These are phyloP conservation scores for Trichophyton verrucosum DNA, from an alignment of 2,329 filamentous ascomycete species.

Conservation along the genomic window DNA sequence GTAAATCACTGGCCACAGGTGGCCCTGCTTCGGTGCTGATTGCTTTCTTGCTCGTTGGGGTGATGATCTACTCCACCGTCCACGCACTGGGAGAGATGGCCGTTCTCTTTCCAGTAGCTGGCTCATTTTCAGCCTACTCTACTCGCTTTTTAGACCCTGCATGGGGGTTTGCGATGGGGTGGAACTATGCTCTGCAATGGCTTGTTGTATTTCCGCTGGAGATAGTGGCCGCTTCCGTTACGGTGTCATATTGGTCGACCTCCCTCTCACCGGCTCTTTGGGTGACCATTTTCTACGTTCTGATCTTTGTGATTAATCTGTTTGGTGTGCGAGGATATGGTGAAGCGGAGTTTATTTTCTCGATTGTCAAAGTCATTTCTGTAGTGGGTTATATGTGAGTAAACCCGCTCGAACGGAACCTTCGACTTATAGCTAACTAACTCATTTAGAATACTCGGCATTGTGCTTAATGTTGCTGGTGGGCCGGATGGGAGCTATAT, in stretches of 20 bases:
- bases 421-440: conserved; percentile 21
- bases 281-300: conserved; percentile 43
- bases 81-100: conserved; percentile 39
- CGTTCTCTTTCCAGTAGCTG: conserved; percentile 38
- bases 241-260: conserved; percentile 49
- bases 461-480: conserved; percentile 53
- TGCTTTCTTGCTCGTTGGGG: conserved; percentile 32
- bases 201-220: conserved; percentile 64
- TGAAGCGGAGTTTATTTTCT: conserved; percentile 42
- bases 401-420: not conserved
- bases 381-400: conserved; percentile 46
- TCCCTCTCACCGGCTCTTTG: conserved; percentile 26
- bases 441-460: conserved; percentile 46
- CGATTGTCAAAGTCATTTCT: conserved; percentile 40
- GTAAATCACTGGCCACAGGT: conserved; percentile 25
- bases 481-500: conserved; percentile 50
- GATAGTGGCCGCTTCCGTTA: conserved; percentile 49
- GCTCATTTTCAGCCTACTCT: conserved; percentile 37
- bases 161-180: conserved; percentile 38
- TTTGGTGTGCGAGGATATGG: conserved; percentile 41
- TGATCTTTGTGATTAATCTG: conserved; percentile 50
- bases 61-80: conserved; percentile 58
- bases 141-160: conserved; percentile 35
- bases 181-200: conserved; percentile 52
- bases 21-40: conserved; percentile 35